phyloP scores from a whole-genome alignment of 1,284 basidiomycete genomes.

The Fomitopsis pinicola region DNA sequence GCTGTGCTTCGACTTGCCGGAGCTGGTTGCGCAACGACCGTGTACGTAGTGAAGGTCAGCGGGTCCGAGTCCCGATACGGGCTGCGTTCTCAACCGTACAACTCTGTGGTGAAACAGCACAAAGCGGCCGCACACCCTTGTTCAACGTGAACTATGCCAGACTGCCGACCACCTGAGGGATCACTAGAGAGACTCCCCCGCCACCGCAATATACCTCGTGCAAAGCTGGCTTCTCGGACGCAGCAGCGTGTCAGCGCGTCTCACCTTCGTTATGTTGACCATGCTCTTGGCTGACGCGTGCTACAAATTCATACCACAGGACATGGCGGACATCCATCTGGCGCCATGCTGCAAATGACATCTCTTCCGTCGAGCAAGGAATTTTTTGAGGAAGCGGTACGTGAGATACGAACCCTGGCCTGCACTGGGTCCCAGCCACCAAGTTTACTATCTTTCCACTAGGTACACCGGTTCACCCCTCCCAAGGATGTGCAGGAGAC shows the following conservation, averaged over 20 bases:
- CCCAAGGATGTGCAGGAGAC: not conserved
- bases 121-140: conserved; percentile 2
- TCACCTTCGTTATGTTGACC: not conserved
- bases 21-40: not conserved
- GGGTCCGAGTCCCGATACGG: not conserved
- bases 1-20: not conserved
- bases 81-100: too few species aligned
- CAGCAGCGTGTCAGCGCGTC: conserved; percentile 8
- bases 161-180: conserved; percentile 4
- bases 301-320: not conserved
- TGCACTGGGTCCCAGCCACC: not conserved
- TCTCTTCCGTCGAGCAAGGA: not conserved
- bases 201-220: conserved; percentile 15
- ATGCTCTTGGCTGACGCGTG: not conserved
- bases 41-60: not conserved
- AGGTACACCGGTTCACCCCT: not conserved
- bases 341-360: not conserved
- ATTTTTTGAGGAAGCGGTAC: not conserved
- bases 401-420: not conserved
- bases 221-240: conserved; percentile 11
- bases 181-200: conserved; percentile 13
- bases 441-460: not conserved
- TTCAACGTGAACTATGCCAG: conserved; percentile 2
- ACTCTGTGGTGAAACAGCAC: conserved; percentile 2
- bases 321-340: not conserved